Evolutionary conservation across 78 protist genomes (phyloP).

Genomic region (Tieghemostelium lacteum): DNA sequence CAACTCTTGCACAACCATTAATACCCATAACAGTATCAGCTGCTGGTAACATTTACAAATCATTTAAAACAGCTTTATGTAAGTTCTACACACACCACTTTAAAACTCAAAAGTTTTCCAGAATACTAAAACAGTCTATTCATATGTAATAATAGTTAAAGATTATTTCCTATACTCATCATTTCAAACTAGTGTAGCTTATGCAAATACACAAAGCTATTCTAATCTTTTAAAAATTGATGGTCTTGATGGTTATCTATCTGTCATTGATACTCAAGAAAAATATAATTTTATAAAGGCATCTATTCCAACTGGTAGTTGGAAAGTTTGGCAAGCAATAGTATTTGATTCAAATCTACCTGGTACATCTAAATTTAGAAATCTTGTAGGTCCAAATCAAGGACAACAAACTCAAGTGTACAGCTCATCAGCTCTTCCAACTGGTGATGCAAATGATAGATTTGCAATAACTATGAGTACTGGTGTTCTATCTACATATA

Average conservation of each 20-base stretch:
- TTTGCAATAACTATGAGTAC: not conserved
- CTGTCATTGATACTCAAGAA: not conserved
- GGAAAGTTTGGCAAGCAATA: slow-evolving; percentile 7
- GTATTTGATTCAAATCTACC: not conserved
- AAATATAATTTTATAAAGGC: not conserved
- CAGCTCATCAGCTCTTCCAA: not conserved
- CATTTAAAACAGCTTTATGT: slow-evolving; percentile 47
- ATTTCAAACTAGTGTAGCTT: slow-evolving; percentile 2
- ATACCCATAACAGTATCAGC: slow-evolving; percentile 19
- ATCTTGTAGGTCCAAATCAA: slow-evolving; percentile 16
- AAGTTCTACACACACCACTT: not conserved
- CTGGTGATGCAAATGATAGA: not conserved
- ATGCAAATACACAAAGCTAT: not conserved
- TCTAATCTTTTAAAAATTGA: not conserved
- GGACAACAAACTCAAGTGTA: not conserved
- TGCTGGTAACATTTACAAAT: not conserved
- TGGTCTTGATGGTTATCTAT: slow-evolving; percentile 11
- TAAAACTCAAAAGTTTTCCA: too few relatives aligned
- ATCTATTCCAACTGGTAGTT: slow-evolving; percentile 8
- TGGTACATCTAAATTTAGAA: not conserved
- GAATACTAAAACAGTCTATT: too few relatives aligned
- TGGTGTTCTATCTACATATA: not conserved
- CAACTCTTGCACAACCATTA: not conserved
- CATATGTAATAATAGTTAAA: too few relatives aligned
- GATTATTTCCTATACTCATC: too few relatives aligned